Evolutionary conservation across 345 rosid species (phyloP), one percentile per base, ranked within the genome.

Genomic region (Adansonia digitata): DNA sequence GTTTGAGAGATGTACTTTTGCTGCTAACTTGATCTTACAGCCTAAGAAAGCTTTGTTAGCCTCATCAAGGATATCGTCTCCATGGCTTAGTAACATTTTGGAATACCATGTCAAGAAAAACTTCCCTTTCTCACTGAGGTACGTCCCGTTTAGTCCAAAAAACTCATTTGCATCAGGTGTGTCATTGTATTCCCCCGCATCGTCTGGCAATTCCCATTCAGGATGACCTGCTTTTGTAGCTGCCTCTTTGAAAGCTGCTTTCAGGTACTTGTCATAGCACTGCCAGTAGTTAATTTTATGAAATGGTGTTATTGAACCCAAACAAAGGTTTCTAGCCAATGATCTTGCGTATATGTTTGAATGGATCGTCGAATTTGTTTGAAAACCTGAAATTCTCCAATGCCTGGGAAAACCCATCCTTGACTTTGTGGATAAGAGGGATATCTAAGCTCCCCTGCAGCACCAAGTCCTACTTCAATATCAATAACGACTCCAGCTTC

Each of bases 391-490:
- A 92, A 94, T 74, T 94, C 98, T 68, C 92, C 97, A 22, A 89
- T 86, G 60, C 97, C 96, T 2, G 98, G 94, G 76, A 84, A 94
- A 39, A 74, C 81, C 96, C 98, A 94, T 4, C 94, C 96, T 76
- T 86, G 92, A 61, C 75, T 85, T 82, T 80, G 71, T 1, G 93
- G 92, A 77, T 92, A 94, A 75, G 98, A 84, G 46, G 98, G 94
- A 53, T 92, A 92, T 73, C 98, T 84, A 13, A 92, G 92, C 82
- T 94, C 97, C 39, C 97, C 97, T 17, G 93, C 89, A 2, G 97
- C 92, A 43, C 98, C 94, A 77, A 90, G 88, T 49, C 98, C 97
- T 37, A 92, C 90, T 84, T 94, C 96, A 7, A 94, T 90, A 79
- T 89, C 97, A 46, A 92, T 78, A 37, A 94, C 80, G 42, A 82